Evolutionary conservation across 2,329 filamentous ascomycete genomes (phyloP), one percentile per base, ranked within the genome.

Genomic region (Botrytis galanthina): DNA sequence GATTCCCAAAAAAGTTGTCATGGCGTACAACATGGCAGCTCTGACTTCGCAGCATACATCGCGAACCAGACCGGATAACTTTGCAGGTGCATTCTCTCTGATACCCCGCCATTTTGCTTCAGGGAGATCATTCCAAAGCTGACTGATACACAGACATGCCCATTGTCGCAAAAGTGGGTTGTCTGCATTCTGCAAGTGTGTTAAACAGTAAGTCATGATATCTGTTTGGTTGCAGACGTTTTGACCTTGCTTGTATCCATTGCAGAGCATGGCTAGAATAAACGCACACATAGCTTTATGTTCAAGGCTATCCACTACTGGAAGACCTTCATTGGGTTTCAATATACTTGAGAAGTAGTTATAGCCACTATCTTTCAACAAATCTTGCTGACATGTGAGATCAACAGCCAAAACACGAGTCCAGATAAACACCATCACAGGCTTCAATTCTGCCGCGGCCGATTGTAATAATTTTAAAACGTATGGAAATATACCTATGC

Each of bases 381-480:
- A 86, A 81, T 99, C 96, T 75, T 91, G 91, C 82, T 99, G 96
- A 80, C 96, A 98, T 1, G 93, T 93, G 74, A 96, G 91, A 80
- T 99, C 96, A 9, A 99, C 96, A 12, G 96, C 96, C 76, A 99
- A 89, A 61, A 99, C 94, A 67, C 96, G 90, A 9, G 96, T 95
- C 96, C 96, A 99, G 76, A 99, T 99, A 82, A 98, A 99, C 8
- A 99, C 95, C 96, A 99, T 98, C 74, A 98, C 95, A 0, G 96
- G 95, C 80, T 98, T 98, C 75, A 99, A 84, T 82, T 99, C 96
- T 64, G 94, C 89, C 0, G 96, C 96, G 64, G 97, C 95, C 7
- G 96, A 98, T 82, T 99, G 96, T 29, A 99, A 85, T 39, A 99
- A 86, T 83, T 99, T 99, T 48, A 99, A 85, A n/a, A 99, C 96